Evolutionary conservation across 805 yeast species (phyloP), one percentile per base, ranked within the genome.

Genomic region (Pichia nakasei): DNA sequence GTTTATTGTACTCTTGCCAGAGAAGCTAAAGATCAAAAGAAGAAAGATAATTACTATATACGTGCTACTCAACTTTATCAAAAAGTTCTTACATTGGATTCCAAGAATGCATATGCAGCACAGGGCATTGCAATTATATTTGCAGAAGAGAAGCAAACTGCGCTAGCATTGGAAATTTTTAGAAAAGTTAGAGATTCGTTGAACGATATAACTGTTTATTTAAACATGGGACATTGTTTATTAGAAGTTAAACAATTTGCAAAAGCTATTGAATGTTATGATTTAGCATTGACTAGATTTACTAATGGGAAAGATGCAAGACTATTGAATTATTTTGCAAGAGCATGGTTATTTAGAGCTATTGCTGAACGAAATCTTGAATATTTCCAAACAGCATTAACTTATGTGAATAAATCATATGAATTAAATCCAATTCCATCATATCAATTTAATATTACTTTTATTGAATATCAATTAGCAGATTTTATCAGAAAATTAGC

Each of bases 101-200:
- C 89, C 2, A 70, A 74, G 52, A 86, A 91, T 59, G 91, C 89
- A 1, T 93, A 82, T 66, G 99, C 98, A 5, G 97, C 98, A 1
- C 98, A 93, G 63, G 99, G 99, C 44, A 72, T 93, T 49, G 97
- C 97, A 1, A 87, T 93, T 44, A 78, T 88, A 5, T 84, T 87
- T 61, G 94, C 95, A 11, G 97, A 91, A 56, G 82, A 80, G 55
- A 80, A 81, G 52, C 80, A 85, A 52, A 66, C 77, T 29, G 79
- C 77, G 22, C 71, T 80, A 48, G 96, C 97, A 0, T 70, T 89
- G 55, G 95, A 86, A 52, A 81, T 89, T 37, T 80, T 93, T 56
- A 76, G 94, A 61, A 87, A 89, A 53, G 79, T 89, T 43, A 76
- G 96, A 57, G 98, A 93, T 55, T 82, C 97, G 5, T 69, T 89